phyloP scores from a whole-genome alignment of 2,329 filamentous ascomycete species.

The Arachnomyces sp. region DNA sequence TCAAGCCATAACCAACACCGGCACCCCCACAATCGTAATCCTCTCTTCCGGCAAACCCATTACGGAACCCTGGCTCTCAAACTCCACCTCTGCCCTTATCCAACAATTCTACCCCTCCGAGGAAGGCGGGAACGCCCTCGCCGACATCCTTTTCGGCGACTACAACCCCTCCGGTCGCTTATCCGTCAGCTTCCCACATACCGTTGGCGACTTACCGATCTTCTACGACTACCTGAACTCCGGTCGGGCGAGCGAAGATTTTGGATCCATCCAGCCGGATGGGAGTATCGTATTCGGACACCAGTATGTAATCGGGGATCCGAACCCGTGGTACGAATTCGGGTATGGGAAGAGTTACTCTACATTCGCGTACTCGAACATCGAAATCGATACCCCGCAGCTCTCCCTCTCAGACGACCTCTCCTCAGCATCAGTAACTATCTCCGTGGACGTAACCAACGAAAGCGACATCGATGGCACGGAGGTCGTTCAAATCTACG shows the following conservation, averaged over 20 bases:
- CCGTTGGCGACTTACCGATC: constrained; percentile 57
- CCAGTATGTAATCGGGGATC: constrained; percentile 55
- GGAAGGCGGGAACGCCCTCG: constrained; percentile 57
- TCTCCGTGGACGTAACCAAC: constrained; percentile 56
- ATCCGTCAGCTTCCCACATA: constrained; percentile 58
- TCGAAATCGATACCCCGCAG: constrained; percentile 30
- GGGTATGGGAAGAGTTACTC: constrained; percentile 61
- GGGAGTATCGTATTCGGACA: constrained; percentile 56
- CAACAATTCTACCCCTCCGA: constrained; percentile 70
- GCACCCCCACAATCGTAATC: constrained; percentile 59
- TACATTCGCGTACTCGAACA: constrained; percentile 48
- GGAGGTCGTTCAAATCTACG: constrained; percentile 61
- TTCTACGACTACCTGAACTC: constrained; percentile 68
- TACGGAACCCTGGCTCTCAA: constrained; percentile 63
- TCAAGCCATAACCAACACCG: constrained; percentile 57
- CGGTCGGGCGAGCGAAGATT: constrained; percentile 43
- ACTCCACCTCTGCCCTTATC: constrained; percentile 55
- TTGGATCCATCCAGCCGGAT: constrained; percentile 47
- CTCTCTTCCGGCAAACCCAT: constrained; percentile 63
- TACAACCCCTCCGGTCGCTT: constrained; percentile 60
- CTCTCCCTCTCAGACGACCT: constrained; percentile 29
- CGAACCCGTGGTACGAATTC: constrained; percentile 55
- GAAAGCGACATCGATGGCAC: constrained; percentile 47
- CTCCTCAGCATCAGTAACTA: constrained; percentile 41
- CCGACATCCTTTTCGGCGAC: constrained; percentile 57